Percentiles rank a stretch among this genome's conserved stretches.
These are phyloP conservation scores for Spathaspora sp. DNA, from an alignment of 1,139 yeast species.

Conservation along the genomic window DNA sequence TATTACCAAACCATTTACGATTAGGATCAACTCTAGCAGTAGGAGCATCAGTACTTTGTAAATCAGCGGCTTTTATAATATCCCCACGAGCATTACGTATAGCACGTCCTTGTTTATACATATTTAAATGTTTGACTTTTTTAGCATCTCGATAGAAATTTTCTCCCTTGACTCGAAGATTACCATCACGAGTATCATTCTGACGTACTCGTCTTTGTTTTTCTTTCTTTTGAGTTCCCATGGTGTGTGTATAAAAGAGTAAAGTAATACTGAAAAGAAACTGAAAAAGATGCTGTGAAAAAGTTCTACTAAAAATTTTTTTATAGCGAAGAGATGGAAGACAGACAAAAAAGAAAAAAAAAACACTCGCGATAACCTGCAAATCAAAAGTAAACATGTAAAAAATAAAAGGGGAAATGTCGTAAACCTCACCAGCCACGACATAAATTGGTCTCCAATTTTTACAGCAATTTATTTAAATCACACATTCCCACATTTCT, in stretches of 20 bases:
- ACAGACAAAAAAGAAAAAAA: neutral
- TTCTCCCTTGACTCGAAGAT: slow-evolving; percentile 93
- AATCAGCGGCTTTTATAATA: slow-evolving; percentile 78
- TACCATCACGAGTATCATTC: slow-evolving; percentile 82
- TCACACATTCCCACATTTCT: slow-evolving; percentile 8
- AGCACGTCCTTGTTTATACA: slow-evolving; percentile 93
- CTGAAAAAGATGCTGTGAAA: neutral
- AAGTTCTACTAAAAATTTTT: neutral
- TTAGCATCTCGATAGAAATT: slow-evolving; percentile 95
- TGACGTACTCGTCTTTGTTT: slow-evolving; percentile 82
- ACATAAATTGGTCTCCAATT: neutral
- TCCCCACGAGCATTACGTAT: slow-evolving; percentile 86
- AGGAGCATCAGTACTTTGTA: slow-evolving; percentile 87
- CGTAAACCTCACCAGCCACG: neutral
- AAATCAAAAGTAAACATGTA: neutral
- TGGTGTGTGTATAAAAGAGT: slow-evolving; percentile 20
- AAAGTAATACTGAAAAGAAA: neutral
- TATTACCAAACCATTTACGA: slow-evolving; percentile 96
- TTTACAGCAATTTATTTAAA: neutral
- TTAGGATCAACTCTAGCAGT: slow-evolving; percentile 94
- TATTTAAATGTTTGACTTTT: slow-evolving; percentile 82
- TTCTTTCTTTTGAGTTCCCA: slow-evolving; percentile 96
- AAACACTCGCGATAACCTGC: neutral
- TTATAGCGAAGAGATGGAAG: slow-evolving; percentile 1
- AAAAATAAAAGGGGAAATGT: neutral